These are phyloP conservation scores for Calocybe gangraenosa DNA, from an alignment of 768 basidiomycete species.

Conservation along the genomic window DNA sequence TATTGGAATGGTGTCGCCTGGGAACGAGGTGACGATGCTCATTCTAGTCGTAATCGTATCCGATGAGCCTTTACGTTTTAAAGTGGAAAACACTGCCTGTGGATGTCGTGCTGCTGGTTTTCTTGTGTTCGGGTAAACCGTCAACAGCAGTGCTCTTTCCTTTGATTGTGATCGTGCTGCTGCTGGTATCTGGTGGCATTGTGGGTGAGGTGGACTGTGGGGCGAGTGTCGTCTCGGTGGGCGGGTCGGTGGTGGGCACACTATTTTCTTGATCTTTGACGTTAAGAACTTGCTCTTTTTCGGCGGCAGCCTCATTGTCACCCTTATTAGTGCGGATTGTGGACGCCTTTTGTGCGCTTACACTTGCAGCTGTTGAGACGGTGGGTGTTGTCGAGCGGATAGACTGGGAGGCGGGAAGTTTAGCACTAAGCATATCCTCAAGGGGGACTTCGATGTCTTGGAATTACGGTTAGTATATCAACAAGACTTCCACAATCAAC, in stretches of 20 bases:
- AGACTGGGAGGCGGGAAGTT: slow-evolving; percentile 20
- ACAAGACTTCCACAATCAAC: slow-evolving; percentile 16
- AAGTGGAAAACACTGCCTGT: slow-evolving; percentile 37
- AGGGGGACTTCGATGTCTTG: slow-evolving; percentile 77
- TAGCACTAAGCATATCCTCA: slow-evolving; percentile 63
- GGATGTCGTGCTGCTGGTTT: slow-evolving; percentile 40
- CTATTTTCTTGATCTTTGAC: slow-evolving; percentile 2
- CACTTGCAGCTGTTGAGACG: slow-evolving; percentile 24
- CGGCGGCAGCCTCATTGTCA: slow-evolving; percentile 14
- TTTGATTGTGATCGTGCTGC: slow-evolving; percentile 22
- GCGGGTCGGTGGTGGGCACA: neutral
- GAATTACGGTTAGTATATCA: no score
- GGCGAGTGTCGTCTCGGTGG: neutral
- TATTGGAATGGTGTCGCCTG: neutral
- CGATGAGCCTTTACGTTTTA: slow-evolving; percentile 36
- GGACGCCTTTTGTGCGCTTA: slow-evolving; percentile 21
- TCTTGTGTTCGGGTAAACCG: slow-evolving; percentile 35
- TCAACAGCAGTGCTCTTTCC: slow-evolving; percentile 18
- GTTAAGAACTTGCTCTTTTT: slow-evolving; percentile 12
- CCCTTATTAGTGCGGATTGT: slow-evolving; percentile 12
- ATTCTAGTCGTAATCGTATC: slow-evolving; percentile 40
- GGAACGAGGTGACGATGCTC: slow-evolving; percentile 11
- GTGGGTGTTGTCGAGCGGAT: slow-evolving; percentile 21
- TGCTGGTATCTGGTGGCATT: slow-evolving; percentile 13
- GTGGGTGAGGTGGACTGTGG: slow-evolving; percentile 12